Base-by-base conservation (phyloP, 2,329 filamentous ascomycete species). In the Colletotrichum filicis region DNA sequence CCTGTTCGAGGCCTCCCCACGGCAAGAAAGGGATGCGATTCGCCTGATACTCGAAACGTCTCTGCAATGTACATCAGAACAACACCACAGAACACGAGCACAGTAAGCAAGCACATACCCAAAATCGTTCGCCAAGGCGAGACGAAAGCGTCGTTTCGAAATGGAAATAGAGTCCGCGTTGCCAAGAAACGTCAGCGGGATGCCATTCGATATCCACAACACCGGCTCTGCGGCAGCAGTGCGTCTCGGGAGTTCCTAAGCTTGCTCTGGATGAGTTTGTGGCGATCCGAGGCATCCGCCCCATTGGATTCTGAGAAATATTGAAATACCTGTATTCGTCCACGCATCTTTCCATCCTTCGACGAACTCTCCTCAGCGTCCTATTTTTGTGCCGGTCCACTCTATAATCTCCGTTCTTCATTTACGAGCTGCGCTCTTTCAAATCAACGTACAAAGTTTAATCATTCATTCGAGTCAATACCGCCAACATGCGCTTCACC, bases 401-500 rank as follows among this genome's bases (percentile, higher is more conserved):
- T 57, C 42, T 1, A 42, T 28, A 19, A 64, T 32, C 5, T 32
- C 9, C 26, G n/a, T 60, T 37, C 22, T 56, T 42, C n/a, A 16
- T 14, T 16, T 26, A 9, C 28, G 70, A 70, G 70, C 70, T 65
- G 66, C 64, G 60, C 70, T 73, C 66, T 1, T 19, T 49, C 24
- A 14, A 8, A 5, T 55, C 30, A 12, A 61, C n/a, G 1, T 11
- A 42, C 32, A 35, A 60, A 4, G 3, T 63, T 56, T 52, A 53
- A 69, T 22, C 32, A 24, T 22, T 37, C 22, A 46, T 1, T n/a
- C 11, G 57, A 63, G 24, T 19, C 28, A 46, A 22, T 37, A 57
- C 49, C 49, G 64, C 35, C 68, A 71, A 6, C 9, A 73, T 73
- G 70, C 70, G 70, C 37, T 73, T 73, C 66, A 22, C 70, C 9